A percentile compares a stretch with the other conserved stretches of the same genome.
These are phyloP conservation scores for Mollisiaceae sp. DNA, from an alignment of 2,329 filamentous ascomycete genomes.

Conservation along the genomic window DNA sequence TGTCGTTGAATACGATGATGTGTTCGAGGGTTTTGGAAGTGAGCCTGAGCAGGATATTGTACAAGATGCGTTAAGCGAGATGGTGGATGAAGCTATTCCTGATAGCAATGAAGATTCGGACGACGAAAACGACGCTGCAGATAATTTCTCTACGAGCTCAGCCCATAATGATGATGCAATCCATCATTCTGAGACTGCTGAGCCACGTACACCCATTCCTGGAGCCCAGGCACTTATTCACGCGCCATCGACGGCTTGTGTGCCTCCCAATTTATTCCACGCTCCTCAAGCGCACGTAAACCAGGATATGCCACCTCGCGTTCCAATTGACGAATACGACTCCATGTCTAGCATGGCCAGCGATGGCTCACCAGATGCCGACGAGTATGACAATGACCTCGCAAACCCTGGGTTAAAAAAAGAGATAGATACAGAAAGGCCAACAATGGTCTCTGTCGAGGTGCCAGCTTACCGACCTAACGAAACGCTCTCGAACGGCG, in stretches of 20 bases:
- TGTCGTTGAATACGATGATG: neutral
- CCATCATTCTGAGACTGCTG: neutral
- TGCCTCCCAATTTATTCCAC: neutral
- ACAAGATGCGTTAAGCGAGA: constrained; percentile 2
- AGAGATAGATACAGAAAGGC: neutral
- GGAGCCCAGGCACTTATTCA: neutral
- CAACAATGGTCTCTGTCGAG: neutral
- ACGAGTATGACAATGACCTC: neutral
- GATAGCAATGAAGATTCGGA: neutral
- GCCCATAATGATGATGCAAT: neutral
- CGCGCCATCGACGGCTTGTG: neutral
- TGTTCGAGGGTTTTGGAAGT: neutral
- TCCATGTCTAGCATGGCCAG: neutral
- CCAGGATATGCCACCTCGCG: neutral
- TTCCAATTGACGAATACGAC: neutral
- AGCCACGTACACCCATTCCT: neutral
- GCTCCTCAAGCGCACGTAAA: neutral
- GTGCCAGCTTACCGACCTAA: neutral
- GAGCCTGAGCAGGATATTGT: constrained; percentile 4
- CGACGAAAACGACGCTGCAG: neutral
- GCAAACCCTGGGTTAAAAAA: neutral
- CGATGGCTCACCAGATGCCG: neutral
- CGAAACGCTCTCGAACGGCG: neutral
- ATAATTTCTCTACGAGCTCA: neutral
- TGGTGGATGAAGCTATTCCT: neutral